Evolutionary conservation across 2,329 filamentous ascomycete species (phyloP), one percentile per base, ranked within the genome.

Genomic region (Dactylellina haptotyla): DNA sequence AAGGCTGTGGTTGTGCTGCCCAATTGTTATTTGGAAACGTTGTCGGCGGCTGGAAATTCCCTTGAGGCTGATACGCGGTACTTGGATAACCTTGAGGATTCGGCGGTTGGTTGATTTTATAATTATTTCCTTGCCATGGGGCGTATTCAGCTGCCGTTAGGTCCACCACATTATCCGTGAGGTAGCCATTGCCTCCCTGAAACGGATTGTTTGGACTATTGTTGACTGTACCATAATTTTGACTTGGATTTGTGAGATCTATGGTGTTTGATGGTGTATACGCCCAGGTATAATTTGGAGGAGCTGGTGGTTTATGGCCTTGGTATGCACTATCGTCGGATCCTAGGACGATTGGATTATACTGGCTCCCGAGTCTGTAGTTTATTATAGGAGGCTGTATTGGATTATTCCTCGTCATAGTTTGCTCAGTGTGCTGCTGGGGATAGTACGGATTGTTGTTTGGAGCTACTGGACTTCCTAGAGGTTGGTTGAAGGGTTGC

Each of bases 341-440:
- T 9, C 28, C 39, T 8, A 57, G 61, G 6, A 50, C 4, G 8
- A 50, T 65, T 9, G 50, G 61, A 30, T 57, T 57, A 18, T 18
- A 50, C 41, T 57, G 26, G 20, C 39, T 56, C 4, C 61, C 61
- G 0, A 41, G 14, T 2, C 5, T 20, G 18, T 9, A 14, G 18
- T 9, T n/a, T n/a, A n/a, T 8, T 2, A 41, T n/a, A 3, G 2
- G 12, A 10, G 5, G 9, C 1, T n/a, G 4, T 4, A n/a, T 25
- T 25, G n/a, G 10, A 20, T n/a, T n/a, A n/a, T n/a, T n/a, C n/a
- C n/a, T n/a, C 10, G 18, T 25, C 4, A 12, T 25, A 6, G 28
- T 23, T 16, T 12, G 37, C 14, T 41, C 14, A 12, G 14, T n/a
- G 12, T 41, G 14, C 18, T 48, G 6, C 43, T 6, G 28, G 3